phyloP scores from a whole-genome alignment of 306 rosid genomes.

The Sophora flavescens region DNA sequence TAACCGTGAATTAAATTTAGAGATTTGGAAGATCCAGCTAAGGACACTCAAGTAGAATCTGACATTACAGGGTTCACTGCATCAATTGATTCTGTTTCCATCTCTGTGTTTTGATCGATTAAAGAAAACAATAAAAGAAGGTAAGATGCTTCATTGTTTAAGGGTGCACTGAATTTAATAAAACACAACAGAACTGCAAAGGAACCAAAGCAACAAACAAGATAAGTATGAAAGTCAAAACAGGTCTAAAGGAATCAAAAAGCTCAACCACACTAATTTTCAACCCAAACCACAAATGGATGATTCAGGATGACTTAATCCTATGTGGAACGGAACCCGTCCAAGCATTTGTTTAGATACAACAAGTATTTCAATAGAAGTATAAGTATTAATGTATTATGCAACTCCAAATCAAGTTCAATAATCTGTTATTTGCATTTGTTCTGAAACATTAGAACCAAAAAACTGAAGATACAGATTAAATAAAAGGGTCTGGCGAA shows the following conservation, averaged over 20 bases:
- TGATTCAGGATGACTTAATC: not conserved
- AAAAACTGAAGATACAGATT: not conserved
- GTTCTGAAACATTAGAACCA: slow-evolving; percentile 20
- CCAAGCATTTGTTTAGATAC: not conserved
- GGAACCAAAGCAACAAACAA: not conserved
- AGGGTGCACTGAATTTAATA: not conserved
- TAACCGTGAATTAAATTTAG: too few species aligned
- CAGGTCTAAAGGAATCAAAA: not conserved
- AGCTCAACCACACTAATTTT: slow-evolving; percentile 13
- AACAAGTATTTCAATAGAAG: slow-evolving; percentile 16
- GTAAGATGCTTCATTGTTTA: slow-evolving; percentile 23
- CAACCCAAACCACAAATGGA: not conserved
- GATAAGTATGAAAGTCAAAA: not conserved
- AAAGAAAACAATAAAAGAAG: too few species aligned
- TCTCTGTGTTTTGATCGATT: slow-evolving; percentile 41
- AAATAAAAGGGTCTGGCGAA: too few species aligned
- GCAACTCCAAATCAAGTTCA: slow-evolving; percentile 3
- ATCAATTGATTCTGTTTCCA: slow-evolving; percentile 60
- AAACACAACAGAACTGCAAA: slow-evolving; percentile 18
- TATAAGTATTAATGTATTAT: not conserved
- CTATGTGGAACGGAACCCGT: slow-evolving; percentile 2
- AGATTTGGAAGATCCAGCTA: too few species aligned
- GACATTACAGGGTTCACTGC: slow-evolving; percentile 20
- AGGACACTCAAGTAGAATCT: not conserved
- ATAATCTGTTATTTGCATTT: slow-evolving; percentile 14